Conservation (phyloP, 148 eudicot genomes). For the Oxyria digyna region DNA sequence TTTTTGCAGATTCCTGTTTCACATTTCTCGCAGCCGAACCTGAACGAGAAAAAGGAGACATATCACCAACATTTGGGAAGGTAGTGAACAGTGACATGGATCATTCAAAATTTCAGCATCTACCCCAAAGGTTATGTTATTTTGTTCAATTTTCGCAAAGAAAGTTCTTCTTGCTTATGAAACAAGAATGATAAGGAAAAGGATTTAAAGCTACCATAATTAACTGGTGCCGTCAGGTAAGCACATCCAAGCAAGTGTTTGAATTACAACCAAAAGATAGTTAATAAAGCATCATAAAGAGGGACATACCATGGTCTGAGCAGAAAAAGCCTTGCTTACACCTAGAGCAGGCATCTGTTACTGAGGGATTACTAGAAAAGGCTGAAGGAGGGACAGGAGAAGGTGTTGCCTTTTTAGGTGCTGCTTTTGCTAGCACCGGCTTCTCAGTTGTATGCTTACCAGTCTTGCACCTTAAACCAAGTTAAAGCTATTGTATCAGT, state of each 20-base stretch:
- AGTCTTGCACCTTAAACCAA: conserved; percentile 52
- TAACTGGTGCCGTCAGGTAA: not conserved
- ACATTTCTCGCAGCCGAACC: conserved; percentile 42
- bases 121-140: no score
- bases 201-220: not conserved
- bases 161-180: no score
- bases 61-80: not conserved
- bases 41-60: conserved; percentile 12
- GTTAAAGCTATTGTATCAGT: not conserved
- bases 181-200: not conserved
- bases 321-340: conserved; percentile 95
- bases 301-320: conserved; percentile 68
- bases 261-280: not conserved
- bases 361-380: conserved; percentile 23
- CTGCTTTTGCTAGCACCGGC: conserved; percentile 47
- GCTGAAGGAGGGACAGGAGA: conserved; percentile 15
- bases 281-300: not conserved
- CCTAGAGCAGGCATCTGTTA: conserved; percentile 66
- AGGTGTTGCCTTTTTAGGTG: conserved; percentile 26
- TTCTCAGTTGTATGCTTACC: conserved; percentile 92
- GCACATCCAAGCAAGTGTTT: not conserved
- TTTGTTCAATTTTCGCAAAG: no score
- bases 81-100: no score
- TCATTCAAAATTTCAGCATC: no score
- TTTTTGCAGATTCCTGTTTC: conserved; percentile 29